These are phyloP conservation scores for Pisolithus marmoratus DNA, from an alignment of 768 basidiomycete species.

Conservation along the genomic window DNA sequence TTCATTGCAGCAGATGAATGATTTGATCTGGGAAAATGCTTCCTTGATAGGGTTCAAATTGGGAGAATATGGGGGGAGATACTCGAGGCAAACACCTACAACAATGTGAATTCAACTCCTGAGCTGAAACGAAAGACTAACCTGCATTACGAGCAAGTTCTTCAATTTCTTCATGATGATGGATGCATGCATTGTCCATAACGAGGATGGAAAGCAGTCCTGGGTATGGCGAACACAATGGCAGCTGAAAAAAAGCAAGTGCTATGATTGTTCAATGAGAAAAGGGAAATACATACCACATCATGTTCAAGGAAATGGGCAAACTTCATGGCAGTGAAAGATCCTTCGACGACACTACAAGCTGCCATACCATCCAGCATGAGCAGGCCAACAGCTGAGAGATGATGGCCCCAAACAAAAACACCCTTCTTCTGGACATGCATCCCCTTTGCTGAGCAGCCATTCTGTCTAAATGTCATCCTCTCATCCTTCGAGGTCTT, in stretches of 20 bases:
- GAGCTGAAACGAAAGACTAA: not conserved
- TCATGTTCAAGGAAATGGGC: conserved; percentile 13
- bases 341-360: conserved; percentile 25
- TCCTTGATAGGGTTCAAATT: not conserved
- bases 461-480: too few species aligned
- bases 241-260: conserved; percentile 3
- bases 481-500: not conserved
- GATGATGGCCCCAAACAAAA: not conserved
- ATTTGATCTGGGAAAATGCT: not conserved
- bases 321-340: conserved; percentile 20
- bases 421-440: too few species aligned
- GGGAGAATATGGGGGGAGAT: not conserved
- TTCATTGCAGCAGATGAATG: conserved; percentile 17
- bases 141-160: conserved; percentile 19
- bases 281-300: not conserved
- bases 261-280: not conserved
- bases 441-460: too few species aligned
- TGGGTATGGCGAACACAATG: conserved; percentile 30
- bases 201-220: conserved; percentile 31
- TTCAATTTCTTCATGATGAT: conserved; percentile 28
- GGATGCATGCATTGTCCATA: conserved; percentile 35
- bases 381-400: not conserved
- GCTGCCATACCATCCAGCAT: conserved; percentile 11
- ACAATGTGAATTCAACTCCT: not conserved
- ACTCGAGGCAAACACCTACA: not conserved